Percentiles rank a stretch among this genome's conserved stretches.
phyloP scores from a whole-genome alignment of 768 basidiomycete species.

The Tylopilus vinaceipallidus region DNA sequence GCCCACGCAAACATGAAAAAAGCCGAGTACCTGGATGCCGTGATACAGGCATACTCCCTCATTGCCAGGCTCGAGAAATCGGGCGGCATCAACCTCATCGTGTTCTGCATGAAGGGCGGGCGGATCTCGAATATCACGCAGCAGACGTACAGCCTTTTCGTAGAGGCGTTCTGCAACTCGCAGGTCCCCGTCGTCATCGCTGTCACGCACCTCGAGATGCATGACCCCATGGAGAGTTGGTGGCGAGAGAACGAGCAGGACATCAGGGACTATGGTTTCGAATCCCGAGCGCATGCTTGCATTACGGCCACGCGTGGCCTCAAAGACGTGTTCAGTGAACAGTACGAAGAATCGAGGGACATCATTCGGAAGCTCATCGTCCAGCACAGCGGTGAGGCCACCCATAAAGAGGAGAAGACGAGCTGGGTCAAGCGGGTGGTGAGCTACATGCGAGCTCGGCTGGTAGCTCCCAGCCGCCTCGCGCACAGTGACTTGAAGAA shows the following conservation, averaged over 20 bases:
- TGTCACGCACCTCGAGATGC: slow-evolving; percentile 36
- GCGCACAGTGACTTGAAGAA: slow-evolving; percentile 11
- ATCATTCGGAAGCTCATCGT: slow-evolving; percentile 22
- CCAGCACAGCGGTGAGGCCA: slow-evolving; percentile 10
- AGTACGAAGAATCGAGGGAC: slow-evolving; percentile 34
- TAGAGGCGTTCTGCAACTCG: slow-evolving; percentile 37
- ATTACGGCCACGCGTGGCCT: slow-evolving; percentile 35
- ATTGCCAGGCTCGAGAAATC: slow-evolving; percentile 29
- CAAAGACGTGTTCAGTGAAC: slow-evolving; percentile 20
- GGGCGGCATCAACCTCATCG: slow-evolving; percentile 28
- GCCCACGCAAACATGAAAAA: slow-evolving; percentile 24
- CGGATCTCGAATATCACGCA: slow-evolving; percentile 24
- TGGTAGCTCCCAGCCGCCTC: slow-evolving; percentile 20
- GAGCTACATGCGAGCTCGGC: slow-evolving; percentile 26
- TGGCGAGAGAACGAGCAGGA: slow-evolving; percentile 36
- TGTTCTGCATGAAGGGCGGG: slow-evolving; percentile 32
- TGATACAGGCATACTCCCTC: slow-evolving; percentile 33
- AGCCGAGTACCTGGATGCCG: slow-evolving; percentile 23
- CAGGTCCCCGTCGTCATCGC: slow-evolving; percentile 32
- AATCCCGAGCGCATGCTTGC: slow-evolving; percentile 38
- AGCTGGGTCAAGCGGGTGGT: slow-evolving; percentile 25
- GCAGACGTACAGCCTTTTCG: slow-evolving; percentile 35
- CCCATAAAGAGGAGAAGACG: slow-evolving; percentile 27
- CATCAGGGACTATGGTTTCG: slow-evolving; percentile 34
- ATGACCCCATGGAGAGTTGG: slow-evolving; percentile 37